Evolutionary conservation across 257 asterid genomes (phyloP), one percentile per base, ranked within the genome.

Genomic region (Scutellaria minor): DNA sequence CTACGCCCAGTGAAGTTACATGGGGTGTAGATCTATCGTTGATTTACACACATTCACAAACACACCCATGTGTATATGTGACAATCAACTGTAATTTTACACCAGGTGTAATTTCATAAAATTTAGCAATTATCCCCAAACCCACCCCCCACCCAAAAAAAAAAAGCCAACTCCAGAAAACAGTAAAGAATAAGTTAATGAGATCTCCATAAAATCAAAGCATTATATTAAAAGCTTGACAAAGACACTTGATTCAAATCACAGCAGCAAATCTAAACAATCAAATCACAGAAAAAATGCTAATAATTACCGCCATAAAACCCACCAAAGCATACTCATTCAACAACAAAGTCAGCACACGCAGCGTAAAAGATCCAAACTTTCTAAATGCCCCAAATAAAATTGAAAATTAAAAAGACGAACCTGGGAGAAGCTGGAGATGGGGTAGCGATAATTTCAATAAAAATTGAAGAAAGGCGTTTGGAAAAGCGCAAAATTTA

Each of bases 361-460:
- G 7, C 52, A 75, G 56, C 22, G 74, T 0, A 54, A 74, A 48
- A 67, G 62, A 66, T 35, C 5, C 8, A 8, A 54, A 13, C 64
- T 53, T 52, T 48, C 54, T 2, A 45, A 78, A 35, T 8, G 37
- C 53, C 44, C 48, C 59, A 11, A 40, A 55, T 27, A 68, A 48
- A 74, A 56, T n/a, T 10, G 65, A 65, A 51, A 15, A 10, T 63
- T 13, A 62, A 46, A 42, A 8, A n/a, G 42, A 73, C 39, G 71
- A 73, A 82, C 90, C 93, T 71, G 80, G 50, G 52, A 53, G 55
- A 64, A 68, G 71, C 64, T 15, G 66, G 35, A 50, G 75, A 74
- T 46, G 79, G 72, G 77, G n/a, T 50, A 66, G 72, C 74, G 81
- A 65, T 72, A 79, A 78, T 67, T 75, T 76, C 79, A 54, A 71